Base-by-base conservation (phyloP, 257 asterid species). In the Solanum sejunctum region DNA sequence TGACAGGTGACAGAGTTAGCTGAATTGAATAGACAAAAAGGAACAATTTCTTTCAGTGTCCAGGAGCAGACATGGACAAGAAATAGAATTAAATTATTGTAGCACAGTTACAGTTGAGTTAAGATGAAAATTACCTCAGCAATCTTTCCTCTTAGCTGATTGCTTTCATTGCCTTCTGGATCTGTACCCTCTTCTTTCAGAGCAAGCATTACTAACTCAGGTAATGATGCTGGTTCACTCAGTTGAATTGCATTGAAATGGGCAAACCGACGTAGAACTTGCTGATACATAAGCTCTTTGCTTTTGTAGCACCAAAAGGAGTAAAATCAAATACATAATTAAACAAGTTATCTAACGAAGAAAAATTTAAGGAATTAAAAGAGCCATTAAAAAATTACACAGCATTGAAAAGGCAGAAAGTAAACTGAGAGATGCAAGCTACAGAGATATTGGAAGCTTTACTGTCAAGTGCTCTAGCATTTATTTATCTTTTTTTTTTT, bases 271-370 rank as follows among this genome's bases (percentile, higher is more conserved):
- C 92, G 89, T 78, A 96, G 82, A 63, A 92, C 99, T 92, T 96
- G 98, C 90, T 96, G 99, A 90, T 95, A 95, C 93, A 96, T 96
- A 84, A 96, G 98, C 91, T 96, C 99, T 92, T 96, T 96, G 92
- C 99, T 96, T 91, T 72, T 89, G 85, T 67, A 69, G 61, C 57
- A 85, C 75, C 64, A 64, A 55, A 87, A 70, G 57, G 61, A 87
- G 79, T 52, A 52, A 39, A 52, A 17, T 70, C 79, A 70, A 36
- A 70, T 39, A 41, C 8, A 70, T 70, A 39, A 26, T 70, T 18
- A 10, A 39, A 41, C 28, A 83, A 87, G 73, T 28, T 81, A 85
- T 32, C 86, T 75, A 82, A 41, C 18, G 21, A 79, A 36, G 56
- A 52, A 58, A 52, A 67, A 18, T 16, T 60, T 13, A 61, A 20